These are phyloP conservation scores for Vitis vinifera DNA, from an alignment of 164 flowering plant genomes.

Conservation along the genomic window DNA sequence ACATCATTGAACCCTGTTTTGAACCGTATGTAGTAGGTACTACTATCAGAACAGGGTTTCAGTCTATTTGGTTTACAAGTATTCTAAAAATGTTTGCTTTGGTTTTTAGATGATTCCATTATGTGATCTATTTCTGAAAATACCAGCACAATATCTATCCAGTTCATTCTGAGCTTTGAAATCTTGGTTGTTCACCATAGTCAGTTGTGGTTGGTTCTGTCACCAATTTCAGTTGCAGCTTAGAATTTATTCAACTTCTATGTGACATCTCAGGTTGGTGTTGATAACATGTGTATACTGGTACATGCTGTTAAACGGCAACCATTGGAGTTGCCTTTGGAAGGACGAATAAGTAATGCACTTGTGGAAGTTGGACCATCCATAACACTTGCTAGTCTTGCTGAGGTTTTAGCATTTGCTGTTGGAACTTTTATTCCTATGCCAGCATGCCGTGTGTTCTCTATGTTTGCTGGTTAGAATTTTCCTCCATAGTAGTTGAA, in stretches of 20 bases:
- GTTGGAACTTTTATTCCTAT: slow-evolving; percentile 96
- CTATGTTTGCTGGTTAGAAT: slow-evolving; percentile 93
- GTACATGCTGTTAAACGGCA: slow-evolving; percentile 95
- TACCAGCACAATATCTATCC: neutral
- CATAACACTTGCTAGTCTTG: slow-evolving; percentile 88
- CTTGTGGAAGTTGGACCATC: slow-evolving; percentile 98
- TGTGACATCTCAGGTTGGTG: slow-evolving; percentile 73
- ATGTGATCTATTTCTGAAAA: neutral
- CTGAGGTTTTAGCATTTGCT: slow-evolving; percentile 96
- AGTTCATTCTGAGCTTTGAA: neutral
- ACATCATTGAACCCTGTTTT: neutral
- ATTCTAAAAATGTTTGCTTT: neutral
- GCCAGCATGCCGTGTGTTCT: slow-evolving; percentile 98
- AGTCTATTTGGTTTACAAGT: neutral
- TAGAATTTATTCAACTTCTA: neutral
- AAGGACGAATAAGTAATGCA: slow-evolving; percentile 85
- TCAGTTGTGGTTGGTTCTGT: neutral
- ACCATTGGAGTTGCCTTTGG: slow-evolving; percentile 71
- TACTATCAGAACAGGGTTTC: neutral
- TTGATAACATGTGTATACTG: slow-evolving; percentile 96
- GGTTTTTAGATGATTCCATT: neutral
- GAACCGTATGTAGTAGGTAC: neutral
- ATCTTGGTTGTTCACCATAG: neutral
- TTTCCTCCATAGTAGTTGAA: neutral
- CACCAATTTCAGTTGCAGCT: neutral